These are phyloP conservation scores for Grigorovia transvaalensis DNA, from an alignment of 805 yeast genomes.

Conservation along the genomic window DNA sequence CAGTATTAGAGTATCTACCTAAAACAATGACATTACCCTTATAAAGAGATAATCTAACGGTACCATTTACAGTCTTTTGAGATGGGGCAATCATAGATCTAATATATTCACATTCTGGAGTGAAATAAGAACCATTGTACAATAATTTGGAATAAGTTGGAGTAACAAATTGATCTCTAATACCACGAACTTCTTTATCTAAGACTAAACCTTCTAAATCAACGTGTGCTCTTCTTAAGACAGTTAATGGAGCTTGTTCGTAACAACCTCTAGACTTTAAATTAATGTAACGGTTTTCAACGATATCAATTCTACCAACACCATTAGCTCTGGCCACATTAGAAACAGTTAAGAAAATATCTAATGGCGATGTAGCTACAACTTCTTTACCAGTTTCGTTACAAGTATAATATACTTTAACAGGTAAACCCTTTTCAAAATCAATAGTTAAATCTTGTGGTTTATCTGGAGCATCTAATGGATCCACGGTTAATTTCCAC, in stretches of 20 bases:
- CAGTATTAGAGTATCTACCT: constrained; percentile 93
- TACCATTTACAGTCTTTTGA: constrained; percentile 91
- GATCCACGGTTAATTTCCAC: constrained; percentile 98
- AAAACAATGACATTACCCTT: constrained; percentile 77
- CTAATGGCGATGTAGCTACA: constrained; percentile 81
- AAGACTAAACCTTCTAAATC: constrained; percentile 94
- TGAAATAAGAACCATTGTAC: constrained; percentile 95
- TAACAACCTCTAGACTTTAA: constrained; percentile 98
- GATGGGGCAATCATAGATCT: constrained; percentile 92
- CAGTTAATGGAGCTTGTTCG: constrained; percentile 96
- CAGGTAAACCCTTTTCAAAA: constrained; percentile 81
- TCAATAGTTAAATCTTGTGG: constrained; percentile 84
- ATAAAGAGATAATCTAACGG: constrained; percentile 86
- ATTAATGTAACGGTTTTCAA: constrained; percentile 97
- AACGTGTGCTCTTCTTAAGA: constrained; percentile 87
- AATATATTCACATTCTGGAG: constrained; percentile 96
- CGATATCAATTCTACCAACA: constrained; percentile 98
- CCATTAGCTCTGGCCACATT: constrained; percentile 97
- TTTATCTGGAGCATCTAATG: constrained; percentile 83
- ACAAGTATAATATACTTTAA: constrained; percentile 56
- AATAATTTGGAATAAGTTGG: constrained; percentile 80
- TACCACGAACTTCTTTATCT: constrained; percentile 94
- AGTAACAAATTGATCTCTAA: constrained; percentile 94
- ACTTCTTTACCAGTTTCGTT: constrained; percentile 48
- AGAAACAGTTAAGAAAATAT: constrained; percentile 85